Evolutionary conservation across 2,329 filamentous ascomycete genomes (phyloP), one percentile per base, ranked within the genome.

Genomic region (Colletotrichum sp.): DNA sequence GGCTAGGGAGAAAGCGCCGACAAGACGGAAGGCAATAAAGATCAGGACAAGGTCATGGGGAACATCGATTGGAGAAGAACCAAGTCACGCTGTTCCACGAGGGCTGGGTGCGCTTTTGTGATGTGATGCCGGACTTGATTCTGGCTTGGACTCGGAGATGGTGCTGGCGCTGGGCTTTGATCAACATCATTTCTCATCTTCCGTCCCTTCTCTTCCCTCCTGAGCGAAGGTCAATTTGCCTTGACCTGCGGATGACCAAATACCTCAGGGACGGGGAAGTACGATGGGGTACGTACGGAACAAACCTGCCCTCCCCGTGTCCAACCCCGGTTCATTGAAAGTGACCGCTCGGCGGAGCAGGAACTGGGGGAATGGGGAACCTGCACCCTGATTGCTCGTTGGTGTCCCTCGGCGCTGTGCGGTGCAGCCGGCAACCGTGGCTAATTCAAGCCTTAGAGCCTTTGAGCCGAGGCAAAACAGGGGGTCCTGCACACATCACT

Each of bases 391-490:
- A 18, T 66, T 26, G 55, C 28, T 36, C 26, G 13, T n/a, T 32
- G 16, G 15, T 64, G 26, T 71, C 59, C 72, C 69, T 75, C 62
- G 68, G 72, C 28, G 39, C 66, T 49, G 21, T 36, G 49, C 26
- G 68, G 49, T 65, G 44, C 32, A 39, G 28, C 28, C 44, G 59
- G 67, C 49, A 59, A 52, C 64, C 71, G 15, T 67, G 13, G 34
- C 21, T 65, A 16, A 18, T 18, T 24, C 18, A 21, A 49, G 36
- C 39, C 39, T 39, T 59, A n/a, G 24, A 49, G 63, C 73, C 39
- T 39, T 64, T 28, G 60, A 49, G 63, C 73, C 73, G 73, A 76
- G 73, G 73, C 72, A 72, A 68, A 72, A 72, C 55, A 63, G 26
- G 44, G 64, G 44, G 34, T 8, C n/a, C n/a, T n/a, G n/a, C 24